Evolutionary conservation across 805 yeast species (phyloP).

Genomic region (Starmerella etchellsii): DNA sequence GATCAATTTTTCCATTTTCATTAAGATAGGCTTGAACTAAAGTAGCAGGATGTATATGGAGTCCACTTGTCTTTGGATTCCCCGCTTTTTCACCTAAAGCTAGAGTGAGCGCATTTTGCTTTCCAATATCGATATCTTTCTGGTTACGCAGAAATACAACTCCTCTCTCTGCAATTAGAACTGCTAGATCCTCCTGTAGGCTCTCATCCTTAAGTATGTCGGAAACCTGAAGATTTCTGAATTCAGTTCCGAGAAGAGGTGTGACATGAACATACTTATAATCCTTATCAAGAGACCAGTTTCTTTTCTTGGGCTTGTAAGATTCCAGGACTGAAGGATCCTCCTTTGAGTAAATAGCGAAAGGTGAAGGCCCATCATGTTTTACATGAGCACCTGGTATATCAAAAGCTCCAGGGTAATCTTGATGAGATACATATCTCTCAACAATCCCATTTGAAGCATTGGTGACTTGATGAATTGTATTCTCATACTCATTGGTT

Average conservation of each 20-base stretch:
- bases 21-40: slow-evolving; percentile 23
- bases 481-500: too few species aligned
- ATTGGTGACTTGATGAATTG: too few species aligned
- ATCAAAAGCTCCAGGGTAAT: slow-evolving; percentile 13
- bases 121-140: slow-evolving; percentile 24
- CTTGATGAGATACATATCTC: slow-evolving; percentile 13
- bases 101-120: slow-evolving; percentile 23
- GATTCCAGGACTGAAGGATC: slow-evolving; percentile 18
- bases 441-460: slow-evolving; percentile 5
- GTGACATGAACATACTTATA: slow-evolving; percentile 24
- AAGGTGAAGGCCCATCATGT: slow-evolving; percentile 22
- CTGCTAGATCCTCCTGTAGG: slow-evolving; percentile 33
- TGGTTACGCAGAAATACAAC: slow-evolving; percentile 42
- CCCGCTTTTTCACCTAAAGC: slow-evolving; percentile 24
- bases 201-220: slow-evolving; percentile 24
- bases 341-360: slow-evolving; percentile 18
- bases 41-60: slow-evolving; percentile 26
- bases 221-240: slow-evolving; percentile 20
- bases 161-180: slow-evolving; percentile 35
- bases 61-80: slow-evolving; percentile 22
- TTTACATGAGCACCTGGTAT: slow-evolving; percentile 10
- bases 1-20: slow-evolving; percentile 21
- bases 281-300: slow-evolving; percentile 22
- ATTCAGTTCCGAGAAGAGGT: slow-evolving; percentile 26
- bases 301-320: slow-evolving; percentile 15